Percentiles rank a stretch among this genome's conserved stretches.
Evolutionary conservation across 805 yeast genomes (phyloP).

Genomic region (Wickerhamiella sorbophila): DNA sequence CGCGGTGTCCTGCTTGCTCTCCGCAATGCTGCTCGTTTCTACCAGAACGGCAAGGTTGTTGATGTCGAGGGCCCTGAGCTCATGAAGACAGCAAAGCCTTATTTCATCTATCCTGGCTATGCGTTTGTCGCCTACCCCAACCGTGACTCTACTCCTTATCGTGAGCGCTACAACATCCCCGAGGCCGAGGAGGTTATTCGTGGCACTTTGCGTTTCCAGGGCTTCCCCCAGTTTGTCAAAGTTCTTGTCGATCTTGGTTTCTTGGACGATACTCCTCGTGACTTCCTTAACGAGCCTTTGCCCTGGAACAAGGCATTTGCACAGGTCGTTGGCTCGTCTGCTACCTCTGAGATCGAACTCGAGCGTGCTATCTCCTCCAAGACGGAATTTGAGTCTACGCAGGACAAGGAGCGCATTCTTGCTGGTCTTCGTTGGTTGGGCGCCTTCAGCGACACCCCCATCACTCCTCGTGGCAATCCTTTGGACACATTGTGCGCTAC

Average conservation of each 20-base stretch:
- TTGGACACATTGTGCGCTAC: conserved; percentile 95
- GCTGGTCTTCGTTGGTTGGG: conserved; percentile 92
- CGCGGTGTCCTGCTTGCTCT: conserved; percentile 94
- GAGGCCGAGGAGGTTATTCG: conserved; percentile 95
- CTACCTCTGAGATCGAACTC: conserved; percentile 58
- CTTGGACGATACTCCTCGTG: conserved; percentile 61
- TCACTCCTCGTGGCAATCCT: conserved; percentile 84
- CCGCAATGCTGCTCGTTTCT: conserved; percentile 84
- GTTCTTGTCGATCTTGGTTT: conserved; percentile 89
- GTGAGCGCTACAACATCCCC: conserved; percentile 83
- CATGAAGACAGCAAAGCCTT: conserved; percentile 91
- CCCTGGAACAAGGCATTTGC: conserved; percentile 88
- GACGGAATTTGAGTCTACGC: conserved; percentile 67
- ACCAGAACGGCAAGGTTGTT: conserved; percentile 70
- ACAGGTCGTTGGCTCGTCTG: conserved; percentile 56
- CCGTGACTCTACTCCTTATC: conserved; percentile 92
- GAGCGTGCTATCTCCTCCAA: conserved; percentile 59
- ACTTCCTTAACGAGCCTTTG: conserved; percentile 36
- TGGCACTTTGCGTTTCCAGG: conserved; percentile 96
- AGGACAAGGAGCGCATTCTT: conserved; percentile 74
- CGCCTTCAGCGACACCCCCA: conserved; percentile 59
- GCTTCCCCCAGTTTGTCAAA: conserved; percentile 96
- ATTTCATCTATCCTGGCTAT: conserved; percentile 89
- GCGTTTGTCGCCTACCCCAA: conserved; percentile 94
- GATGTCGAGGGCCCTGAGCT: conserved; percentile 75